phyloP scores from a whole-genome alignment of 2,329 filamentous ascomycete genomes.

The Blastomyces emzantsi region DNA sequence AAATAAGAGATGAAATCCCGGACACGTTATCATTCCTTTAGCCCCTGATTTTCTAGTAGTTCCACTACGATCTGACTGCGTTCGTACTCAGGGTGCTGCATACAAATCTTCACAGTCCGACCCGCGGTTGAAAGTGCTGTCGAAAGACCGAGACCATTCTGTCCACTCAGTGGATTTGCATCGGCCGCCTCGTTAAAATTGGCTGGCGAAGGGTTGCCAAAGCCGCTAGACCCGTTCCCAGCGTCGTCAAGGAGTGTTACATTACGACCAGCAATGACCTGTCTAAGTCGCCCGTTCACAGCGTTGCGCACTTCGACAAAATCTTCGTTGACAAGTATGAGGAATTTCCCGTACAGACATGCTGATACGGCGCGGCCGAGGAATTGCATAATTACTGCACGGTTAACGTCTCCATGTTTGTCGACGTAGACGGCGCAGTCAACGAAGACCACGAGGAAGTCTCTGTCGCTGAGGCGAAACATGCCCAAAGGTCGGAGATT shows the following conservation, averaged over 20 bases:
- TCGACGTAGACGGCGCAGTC: conserved; percentile 97
- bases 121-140: conserved; percentile 33
- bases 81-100: conserved; percentile 85
- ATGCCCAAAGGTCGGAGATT: conserved; percentile 84
- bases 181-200: conserved; percentile 18
- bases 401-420: conserved; percentile 91
- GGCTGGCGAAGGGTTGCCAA: conserved; percentile 22
- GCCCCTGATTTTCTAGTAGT: conserved; percentile 83
- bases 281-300: conserved; percentile 83
- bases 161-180: conserved; percentile 22
- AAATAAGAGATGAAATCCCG: background rate
- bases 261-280: conserved; percentile 87
- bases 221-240: conserved; percentile 36
- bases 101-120: conserved; percentile 82
- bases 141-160: conserved; percentile 28
- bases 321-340: conserved; percentile 88
- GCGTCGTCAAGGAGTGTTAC: conserved; percentile 87
- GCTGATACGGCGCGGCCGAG: conserved; percentile 85
- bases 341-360: conserved; percentile 82
- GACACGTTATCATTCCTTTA: conserved; percentile 41
- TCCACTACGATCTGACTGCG: conserved; percentile 84
- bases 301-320: conserved; percentile 97
- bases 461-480: conserved; percentile 87
- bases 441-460: conserved; percentile 89
- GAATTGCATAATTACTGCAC: conserved; percentile 96